A percentile compares a stretch with the other conserved stretches of the same genome.
Evolutionary conservation across 306 rosid species (phyloP).

Genomic region (Vigna angularis): DNA sequence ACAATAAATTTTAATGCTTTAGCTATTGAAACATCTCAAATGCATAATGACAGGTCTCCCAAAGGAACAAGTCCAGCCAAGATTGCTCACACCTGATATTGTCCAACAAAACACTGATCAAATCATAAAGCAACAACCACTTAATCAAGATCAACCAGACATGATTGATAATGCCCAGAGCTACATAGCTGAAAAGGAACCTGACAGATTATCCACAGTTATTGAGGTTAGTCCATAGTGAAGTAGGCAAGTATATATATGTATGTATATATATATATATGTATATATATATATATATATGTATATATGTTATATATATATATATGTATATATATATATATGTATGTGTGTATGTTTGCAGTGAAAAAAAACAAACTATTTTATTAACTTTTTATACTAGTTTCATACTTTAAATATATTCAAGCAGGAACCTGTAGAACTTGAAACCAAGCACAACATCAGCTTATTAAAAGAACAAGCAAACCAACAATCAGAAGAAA

Average conservation of each 20-base stretch:
- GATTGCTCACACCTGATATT: neutral
- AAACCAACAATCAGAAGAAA: neutral
- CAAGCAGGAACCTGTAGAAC: neutral
- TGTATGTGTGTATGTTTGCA: neutral
- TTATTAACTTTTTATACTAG: neutral
- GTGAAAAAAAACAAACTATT: neutral
- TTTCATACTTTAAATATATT: neutral
- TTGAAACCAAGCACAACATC: neutral
- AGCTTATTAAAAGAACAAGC: neutral
- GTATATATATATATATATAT: neutral
- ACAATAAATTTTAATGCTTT: neutral
- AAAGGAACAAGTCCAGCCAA: neutral
- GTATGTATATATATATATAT: too few species aligned
- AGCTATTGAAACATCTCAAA: neutral
- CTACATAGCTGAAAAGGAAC: neutral
- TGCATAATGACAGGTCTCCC: constrained; percentile 25
- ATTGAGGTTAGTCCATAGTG: neutral
- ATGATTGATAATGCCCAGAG: neutral
- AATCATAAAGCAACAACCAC: neutral
- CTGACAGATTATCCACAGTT: neutral
- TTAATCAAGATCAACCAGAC: neutral
- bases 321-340: neutral
- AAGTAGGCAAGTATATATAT: neutral
- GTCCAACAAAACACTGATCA: neutral
- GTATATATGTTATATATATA: neutral